Conservation (phyloP, 2,329 filamentous ascomycete species). For the Pseudogymnoascus sp. region DNA sequence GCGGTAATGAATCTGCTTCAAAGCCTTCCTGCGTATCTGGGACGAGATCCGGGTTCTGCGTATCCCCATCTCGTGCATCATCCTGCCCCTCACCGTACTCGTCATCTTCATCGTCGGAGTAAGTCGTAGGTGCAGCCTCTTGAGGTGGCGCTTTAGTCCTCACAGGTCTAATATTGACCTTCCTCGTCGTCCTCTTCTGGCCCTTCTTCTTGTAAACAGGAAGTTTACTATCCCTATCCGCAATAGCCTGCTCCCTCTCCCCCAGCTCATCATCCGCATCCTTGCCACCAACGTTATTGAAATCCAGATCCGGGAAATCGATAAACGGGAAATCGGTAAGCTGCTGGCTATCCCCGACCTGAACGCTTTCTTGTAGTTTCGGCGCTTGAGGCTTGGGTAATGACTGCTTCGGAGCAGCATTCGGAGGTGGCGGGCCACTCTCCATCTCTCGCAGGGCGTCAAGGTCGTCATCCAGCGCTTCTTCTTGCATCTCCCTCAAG, state of each 20-base stretch:
- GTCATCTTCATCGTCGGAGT: conserved; percentile 26
- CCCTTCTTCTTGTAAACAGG: conserved; percentile 76
- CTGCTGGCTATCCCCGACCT: conserved; percentile 39
- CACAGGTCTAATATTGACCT: conserved; percentile 56
- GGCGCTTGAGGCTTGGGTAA: neutral
- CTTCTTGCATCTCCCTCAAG: conserved; percentile 63
- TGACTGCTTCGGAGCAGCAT: conserved; percentile 20
- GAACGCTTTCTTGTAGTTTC: conserved; percentile 30
- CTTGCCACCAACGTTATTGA: conserved; percentile 1
- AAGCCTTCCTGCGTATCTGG: conserved; percentile 16
- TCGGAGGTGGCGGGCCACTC: conserved; percentile 20
- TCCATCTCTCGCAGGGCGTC: conserved; percentile 70
- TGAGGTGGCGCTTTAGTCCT: conserved; percentile 41
- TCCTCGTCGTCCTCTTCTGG: conserved; percentile 69
- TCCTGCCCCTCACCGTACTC: conserved; percentile 36
- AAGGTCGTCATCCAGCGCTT: conserved; percentile 64
- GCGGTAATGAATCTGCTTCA: neutral
- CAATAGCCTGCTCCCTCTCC: conserved; percentile 27
- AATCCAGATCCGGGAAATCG: conserved; percentile 31
- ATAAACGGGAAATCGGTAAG: conserved; percentile 55
- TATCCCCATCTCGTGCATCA: conserved; percentile 29
- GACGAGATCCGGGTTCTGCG: conserved; percentile 19
- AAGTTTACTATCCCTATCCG: conserved; percentile 50
- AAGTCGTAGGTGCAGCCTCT: conserved; percentile 26
- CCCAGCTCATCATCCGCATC: conserved; percentile 51